Evolutionary conservation across 257 asterid genomes (phyloP), one percentile per base, ranked within the genome.

Genomic region (Schizonepeta tenuifolia): DNA sequence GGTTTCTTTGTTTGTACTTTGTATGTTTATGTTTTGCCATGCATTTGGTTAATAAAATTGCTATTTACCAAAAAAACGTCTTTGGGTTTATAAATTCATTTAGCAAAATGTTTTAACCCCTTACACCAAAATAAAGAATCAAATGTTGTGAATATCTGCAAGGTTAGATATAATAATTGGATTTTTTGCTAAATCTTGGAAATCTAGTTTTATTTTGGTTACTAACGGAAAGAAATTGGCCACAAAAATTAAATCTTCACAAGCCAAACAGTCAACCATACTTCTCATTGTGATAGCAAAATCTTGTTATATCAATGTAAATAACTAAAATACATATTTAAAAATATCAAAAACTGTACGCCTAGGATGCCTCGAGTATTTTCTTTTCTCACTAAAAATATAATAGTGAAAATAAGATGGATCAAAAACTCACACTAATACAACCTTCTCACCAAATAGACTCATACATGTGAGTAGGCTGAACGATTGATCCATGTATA

Each of bases 181-280:
- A 28, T n/a, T n/a, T n/a, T n/a, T n/a, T 3, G 4, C 33, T 3
- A 28, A 28, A 28, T 28, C 33, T 28, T 28, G 33, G 4, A 2
- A 28, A 28, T 28, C 33, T 2, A 28, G 33, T 28, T 28, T 28
- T 28, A 5, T 5, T 28, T 28, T 28, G 0, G 33, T 28, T 28
- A 3, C 36, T 31, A 31, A 31, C 3, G 26, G 94, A n/a, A 47
- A 5, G 20, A 15, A 4, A 18, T 17, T 49, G 55, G 10, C 22
- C 3, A 17, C 6, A 18, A 18, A 51, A 18, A 20, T 18, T 35
- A 6, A 6, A 40, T 40, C 36, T 31, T 31, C 36, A 31, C 20
- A 20, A 40, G 24, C 49, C 43, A 31, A 20, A 58, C 20, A 59
- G 20, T 5, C 3, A 12, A 12, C 31, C 21, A 5, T 40, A 20